phyloP scores from a whole-genome alignment of 108 stramenopile genomes.

The Seminavis robusta region DNA sequence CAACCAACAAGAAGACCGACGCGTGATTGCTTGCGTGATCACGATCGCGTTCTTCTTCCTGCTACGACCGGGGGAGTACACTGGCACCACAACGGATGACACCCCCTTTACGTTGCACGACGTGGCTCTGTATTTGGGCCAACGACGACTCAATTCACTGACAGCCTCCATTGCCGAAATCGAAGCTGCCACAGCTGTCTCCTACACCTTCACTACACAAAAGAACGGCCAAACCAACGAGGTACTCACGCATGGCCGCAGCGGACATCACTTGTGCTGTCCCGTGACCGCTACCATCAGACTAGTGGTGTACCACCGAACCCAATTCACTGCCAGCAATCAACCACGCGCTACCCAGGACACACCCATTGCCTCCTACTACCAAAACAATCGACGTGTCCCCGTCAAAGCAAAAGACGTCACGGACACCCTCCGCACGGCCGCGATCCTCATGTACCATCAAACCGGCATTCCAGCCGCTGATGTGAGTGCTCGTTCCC shows the following conservation, averaged over 20 bases:
- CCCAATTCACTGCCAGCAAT: too few species aligned
- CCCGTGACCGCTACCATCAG: too few species aligned
- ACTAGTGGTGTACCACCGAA: too few species aligned
- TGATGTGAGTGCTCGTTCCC: constrained; percentile 32
- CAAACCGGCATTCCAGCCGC: too few species aligned
- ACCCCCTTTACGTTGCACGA: neutral
- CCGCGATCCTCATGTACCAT: too few species aligned
- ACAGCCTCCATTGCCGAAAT: constrained; percentile 1
- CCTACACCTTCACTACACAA: constrained; percentile 3
- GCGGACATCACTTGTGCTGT: constrained; percentile 22
- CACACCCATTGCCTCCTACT: too few species aligned
- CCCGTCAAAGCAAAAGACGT: too few species aligned
- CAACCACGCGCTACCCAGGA: too few species aligned
- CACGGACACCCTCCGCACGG: too few species aligned
- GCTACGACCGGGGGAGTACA: constrained; percentile 11
- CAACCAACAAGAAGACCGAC: neutral
- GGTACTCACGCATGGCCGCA: constrained; percentile 21
- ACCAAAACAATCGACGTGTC: too few species aligned
- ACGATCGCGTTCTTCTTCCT: constrained; percentile 9
- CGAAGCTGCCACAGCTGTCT: neutral
- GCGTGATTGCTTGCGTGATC: neutral
- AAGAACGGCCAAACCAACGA: constrained; percentile 19
- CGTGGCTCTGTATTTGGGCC: neutral
- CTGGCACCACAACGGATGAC: neutral
- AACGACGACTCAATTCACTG: neutral